Evolutionary conservation across 31 red algal species (phyloP), one percentile per base, ranked within the genome.

Genomic region (Asparagopsis taxiformis): DNA sequence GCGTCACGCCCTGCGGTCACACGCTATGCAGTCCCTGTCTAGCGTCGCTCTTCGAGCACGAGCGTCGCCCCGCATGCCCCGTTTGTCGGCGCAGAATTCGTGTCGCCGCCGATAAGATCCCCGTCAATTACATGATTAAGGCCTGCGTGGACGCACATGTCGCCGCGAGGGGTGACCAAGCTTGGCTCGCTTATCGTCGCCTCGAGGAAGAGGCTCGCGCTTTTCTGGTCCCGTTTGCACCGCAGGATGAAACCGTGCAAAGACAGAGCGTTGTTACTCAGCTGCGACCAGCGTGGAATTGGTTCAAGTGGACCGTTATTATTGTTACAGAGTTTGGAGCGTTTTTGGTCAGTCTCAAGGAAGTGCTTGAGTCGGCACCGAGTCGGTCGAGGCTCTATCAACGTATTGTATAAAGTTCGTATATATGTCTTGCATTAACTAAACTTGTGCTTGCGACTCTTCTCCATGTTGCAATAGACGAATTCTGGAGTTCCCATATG

Each of bases 231-330:
- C 32, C 32, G 41, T 71, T 55, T 71, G 31, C 1, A 21, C 66
- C 20, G 8, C 49, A 17, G 4, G 53, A 68, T 49, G 25, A 44
- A 22, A 25, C 15, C n/a, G n/a, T n/a, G n/a, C n/a, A n/a, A n/a
- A n/a, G 55, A 55, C 32, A 29, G 36, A 46, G 64, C 33, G 72
- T 75, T 13, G 72, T 74, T 11, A 51, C 62, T 24, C 41, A 64
- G 63, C 51, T 89, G 35, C 62, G 85, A 1, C 74, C 68, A 19
- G 74, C 74, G 1, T 89, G 85, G 85, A 67, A 72, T 51, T 89
- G 85, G 85, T 67, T 89, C 56, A 89, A 89, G 55, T 89, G 85
- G 85, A 70, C 74, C 1, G 75, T 89, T 49, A 80, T 89, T 46
- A 80, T 89, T 21, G 85, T 74, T 36, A 80, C 85, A 3, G 85